Base-by-base conservation (phyloP, 2,329 filamentous ascomycete genomes). In the Trematosphaeria pertusa region DNA sequence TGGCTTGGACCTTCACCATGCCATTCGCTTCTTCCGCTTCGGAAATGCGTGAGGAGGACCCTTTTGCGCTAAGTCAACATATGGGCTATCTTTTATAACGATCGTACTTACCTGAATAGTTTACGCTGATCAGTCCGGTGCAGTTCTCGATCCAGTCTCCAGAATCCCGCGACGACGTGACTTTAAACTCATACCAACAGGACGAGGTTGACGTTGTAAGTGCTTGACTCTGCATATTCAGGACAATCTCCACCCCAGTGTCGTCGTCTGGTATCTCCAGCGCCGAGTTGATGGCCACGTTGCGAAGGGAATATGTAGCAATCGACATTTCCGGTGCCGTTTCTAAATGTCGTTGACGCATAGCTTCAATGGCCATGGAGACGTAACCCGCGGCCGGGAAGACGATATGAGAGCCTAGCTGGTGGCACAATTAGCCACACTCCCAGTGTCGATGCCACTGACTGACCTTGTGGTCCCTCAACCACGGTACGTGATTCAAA, bases 311-410 rank as follows among this genome's bases (percentile, higher is more conserved):
- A 30, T 42, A 47, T 2, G n/a, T n/a, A n/a, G n/a, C n/a, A n/a
- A 28, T 46, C 0, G 32, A 19, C n/a, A n/a, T n/a, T 8, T 44
- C 32, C 8, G 39, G 32, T 3, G 9, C 34, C 21, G 4, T 9
- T 31, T n/a, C n/a, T n/a, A n/a, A n/a, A n/a, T n/a, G n/a, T n/a
- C 17, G 24, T 2, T 43, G 44, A 5, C n/a, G 5, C 9, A 37
- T 14, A 14, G 76, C 77, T 50, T 78, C 76, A 1, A 73, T 70
- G 2, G 69, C 72, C 66, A 79, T 76, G 7, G 65, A 60, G 1
- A 81, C 43, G 45, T 75, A 79, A 0, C 65, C 78, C 1, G 78
- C 72, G 2, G 54, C 73, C 0, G 79, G 79, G 26, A 76, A 75
- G 0, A 81, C 57, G 1, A 72, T 55, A 6, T 73, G 58, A 0